phyloP scores from a whole-genome alignment of 2,329 filamentous ascomycete genomes.

The Aspergillus amoenus region DNA sequence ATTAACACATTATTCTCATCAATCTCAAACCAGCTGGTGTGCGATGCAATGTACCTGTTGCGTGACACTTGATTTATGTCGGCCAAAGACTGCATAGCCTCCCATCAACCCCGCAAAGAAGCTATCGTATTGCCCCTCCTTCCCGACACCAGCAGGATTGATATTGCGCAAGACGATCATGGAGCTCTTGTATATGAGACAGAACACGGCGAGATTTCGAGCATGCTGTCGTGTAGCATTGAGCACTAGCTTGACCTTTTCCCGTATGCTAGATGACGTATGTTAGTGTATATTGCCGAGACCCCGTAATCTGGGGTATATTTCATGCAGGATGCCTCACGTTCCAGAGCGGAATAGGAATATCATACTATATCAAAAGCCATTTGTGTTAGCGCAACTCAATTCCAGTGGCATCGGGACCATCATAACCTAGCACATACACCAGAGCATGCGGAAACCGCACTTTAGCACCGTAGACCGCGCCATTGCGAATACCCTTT shows the following conservation, averaged over 20 bases:
- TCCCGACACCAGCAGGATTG: conserved; percentile 44
- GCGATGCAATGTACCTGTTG: conserved; percentile 57
- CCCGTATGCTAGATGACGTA: conserved; percentile 54
- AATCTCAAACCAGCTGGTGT: background rate
- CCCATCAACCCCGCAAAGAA: conserved; percentile 86
- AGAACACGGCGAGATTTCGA: conserved; percentile 86
- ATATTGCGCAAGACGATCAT: conserved; percentile 72
- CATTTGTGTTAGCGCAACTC: conserved; percentile 18
- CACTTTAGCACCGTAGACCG: conserved; percentile 95
- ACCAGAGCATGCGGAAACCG: conserved; percentile 97
- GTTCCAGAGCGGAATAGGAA: conserved; percentile 92
- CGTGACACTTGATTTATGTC: conserved; percentile 74
- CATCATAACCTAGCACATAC: conserved; percentile 40
- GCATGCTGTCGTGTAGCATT: conserved; percentile 89
- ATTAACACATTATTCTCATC: background rate
- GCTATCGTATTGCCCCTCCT: conserved; percentile 72
- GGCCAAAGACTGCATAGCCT: conserved; percentile 91
- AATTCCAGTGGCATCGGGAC: background rate
- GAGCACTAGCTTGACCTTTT: conserved; percentile 76
- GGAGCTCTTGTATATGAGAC: conserved; percentile 80
- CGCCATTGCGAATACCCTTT: conserved; percentile 94
- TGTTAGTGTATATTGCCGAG: background rate
- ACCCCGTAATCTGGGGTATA: background rate
- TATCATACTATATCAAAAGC: conserved; percentile 63
- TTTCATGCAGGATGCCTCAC: conserved; percentile 48